Conservation (phyloP, 176 grass and related monocot genomes). For the Aegilops sharonensis region DNA sequence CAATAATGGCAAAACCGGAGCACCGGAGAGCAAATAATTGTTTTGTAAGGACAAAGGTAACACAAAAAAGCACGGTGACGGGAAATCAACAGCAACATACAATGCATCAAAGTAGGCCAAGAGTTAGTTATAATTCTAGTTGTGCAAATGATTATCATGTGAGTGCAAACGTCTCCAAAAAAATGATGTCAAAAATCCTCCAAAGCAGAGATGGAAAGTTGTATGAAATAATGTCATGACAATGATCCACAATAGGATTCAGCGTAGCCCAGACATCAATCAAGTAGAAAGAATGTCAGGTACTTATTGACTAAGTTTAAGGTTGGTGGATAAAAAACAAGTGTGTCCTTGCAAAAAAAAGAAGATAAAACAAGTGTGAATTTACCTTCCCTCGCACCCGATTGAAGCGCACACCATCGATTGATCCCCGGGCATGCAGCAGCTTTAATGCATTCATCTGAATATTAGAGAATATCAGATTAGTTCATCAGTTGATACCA, state of each 20-base stretch:
- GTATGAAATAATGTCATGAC: not conserved
- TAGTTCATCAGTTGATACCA: not conserved
- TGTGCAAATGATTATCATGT: not conserved
- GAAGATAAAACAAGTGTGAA: not conserved
- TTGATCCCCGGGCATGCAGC: not conserved
- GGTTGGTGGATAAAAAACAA: not conserved
- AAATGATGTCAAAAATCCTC: not conserved
- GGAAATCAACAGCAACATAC: no score
- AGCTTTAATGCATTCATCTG: constrained; percentile 15
- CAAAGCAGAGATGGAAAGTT: not conserved
- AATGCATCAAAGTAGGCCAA: no score
- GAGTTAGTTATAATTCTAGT: not conserved
- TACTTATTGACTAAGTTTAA: not conserved
- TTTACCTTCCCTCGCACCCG: not conserved
- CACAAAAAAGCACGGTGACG: not conserved
- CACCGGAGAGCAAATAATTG: not conserved
- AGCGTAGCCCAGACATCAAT: not conserved
- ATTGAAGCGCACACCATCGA: not conserved
- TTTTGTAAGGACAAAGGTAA: not conserved
- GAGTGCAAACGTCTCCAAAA: not conserved
- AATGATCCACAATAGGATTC: not conserved
- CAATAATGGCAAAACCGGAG: not conserved
- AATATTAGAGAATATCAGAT: not conserved
- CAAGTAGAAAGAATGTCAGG: not conserved
- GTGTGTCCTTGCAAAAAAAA: not conserved